Evolutionary conservation across 2,329 filamentous ascomycete species (phyloP), one percentile per base, ranked within the genome.

Genomic region (Diaporthe destruens): DNA sequence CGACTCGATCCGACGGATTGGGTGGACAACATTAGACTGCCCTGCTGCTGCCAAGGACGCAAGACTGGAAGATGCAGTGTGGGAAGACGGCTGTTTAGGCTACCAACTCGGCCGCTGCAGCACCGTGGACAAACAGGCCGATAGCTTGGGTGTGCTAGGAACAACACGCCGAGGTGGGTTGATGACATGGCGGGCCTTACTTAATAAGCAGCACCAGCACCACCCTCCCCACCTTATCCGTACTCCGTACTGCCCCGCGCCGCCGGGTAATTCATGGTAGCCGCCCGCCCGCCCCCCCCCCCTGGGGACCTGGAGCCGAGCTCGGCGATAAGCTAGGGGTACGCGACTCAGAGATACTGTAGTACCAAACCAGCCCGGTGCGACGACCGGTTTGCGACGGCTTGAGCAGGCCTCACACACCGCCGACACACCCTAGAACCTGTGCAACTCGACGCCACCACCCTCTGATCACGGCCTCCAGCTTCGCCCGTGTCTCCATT

Each of bases 381-480:
- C 29, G 55, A 70, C 55, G 49, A 12, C 49, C 68, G 56, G 68
- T 54, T 71, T 73, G 72, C 59, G 72, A 73, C 72, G 72, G 72
- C 59, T 73, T 53, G 47, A 53, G 54, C 42, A 44, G 23, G 68
- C 54, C 51, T 49, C 18, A n/a, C 53, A n/a, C 53, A 57, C 34
- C 68, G 29, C 32, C 59, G 53, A 47, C 44, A 65, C 25, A 63
- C 42, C 23, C 44, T 32, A 61, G 9, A 25, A 32, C 34, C 44
- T 36, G 71, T 54, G 53, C 71, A 49, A 42, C 71, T 34, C 47
- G 44, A 44, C 34, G 32, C 44, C 18, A 14, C 11, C 47, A 14
- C 47, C 34, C 20, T 39, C 61, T 66, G 55, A 53, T 34, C 55
- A 61, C 36, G 56, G 47, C 32, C 42, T 59, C 36, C 32, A 42